These are phyloP conservation scores for Gossypium trilobum DNA, from an alignment of 441 rosid species.

Conservation along the genomic window DNA sequence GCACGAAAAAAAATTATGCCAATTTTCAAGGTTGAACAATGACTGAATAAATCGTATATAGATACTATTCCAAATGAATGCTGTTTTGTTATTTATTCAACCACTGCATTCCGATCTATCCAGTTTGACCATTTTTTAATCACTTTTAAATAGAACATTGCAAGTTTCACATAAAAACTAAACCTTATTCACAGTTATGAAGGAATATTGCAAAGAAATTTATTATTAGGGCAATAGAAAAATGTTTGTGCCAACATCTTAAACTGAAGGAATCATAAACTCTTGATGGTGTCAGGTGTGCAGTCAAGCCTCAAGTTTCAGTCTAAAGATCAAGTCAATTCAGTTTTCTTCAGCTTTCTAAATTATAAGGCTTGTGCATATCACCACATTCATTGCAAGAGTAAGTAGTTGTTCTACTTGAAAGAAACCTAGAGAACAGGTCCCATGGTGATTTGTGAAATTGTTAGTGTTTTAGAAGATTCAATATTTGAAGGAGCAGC, in stretches of 20 bases:
- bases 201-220: background rate
- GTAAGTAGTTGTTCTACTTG: background rate
- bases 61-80: background rate
- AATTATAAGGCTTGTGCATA: background rate
- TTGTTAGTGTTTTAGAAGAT: background rate
- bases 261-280: background rate
- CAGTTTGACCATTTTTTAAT: background rate
- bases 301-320: conserved; percentile 1
- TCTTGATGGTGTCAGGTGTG: background rate
- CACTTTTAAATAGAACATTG: background rate
- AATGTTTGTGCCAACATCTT: background rate
- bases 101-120: background rate
- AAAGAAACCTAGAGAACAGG: background rate
- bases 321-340: background rate
- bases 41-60: background rate
- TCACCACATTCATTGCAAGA: background rate
- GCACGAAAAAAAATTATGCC: background rate
- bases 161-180: background rate
- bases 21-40: background rate
- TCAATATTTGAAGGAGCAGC: background rate
- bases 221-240: background rate
- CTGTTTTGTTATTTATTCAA: background rate
- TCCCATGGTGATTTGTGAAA: background rate
- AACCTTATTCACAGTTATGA: background rate
- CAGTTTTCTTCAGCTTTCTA: conserved; percentile 4